These are phyloP conservation scores for Neckera pumila DNA, from an alignment of 225 moss, liverwort and hornwort genomes.

Conservation along the genomic window DNA sequence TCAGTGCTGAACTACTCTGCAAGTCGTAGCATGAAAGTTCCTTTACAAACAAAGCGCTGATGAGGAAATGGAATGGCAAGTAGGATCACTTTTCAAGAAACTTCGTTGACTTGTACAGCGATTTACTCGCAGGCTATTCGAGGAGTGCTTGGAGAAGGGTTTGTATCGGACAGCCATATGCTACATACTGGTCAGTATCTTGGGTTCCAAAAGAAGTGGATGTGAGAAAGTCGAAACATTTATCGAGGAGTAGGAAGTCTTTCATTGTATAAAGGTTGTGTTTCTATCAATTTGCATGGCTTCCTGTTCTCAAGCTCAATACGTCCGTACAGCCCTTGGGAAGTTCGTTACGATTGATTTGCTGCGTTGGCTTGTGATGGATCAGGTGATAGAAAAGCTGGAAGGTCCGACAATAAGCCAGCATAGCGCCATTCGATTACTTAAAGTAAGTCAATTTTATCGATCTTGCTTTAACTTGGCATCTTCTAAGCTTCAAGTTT, in stretches of 20 bases:
- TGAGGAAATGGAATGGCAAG: not conserved
- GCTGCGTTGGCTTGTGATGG: not conserved
- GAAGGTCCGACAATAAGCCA: conserved; percentile 91
- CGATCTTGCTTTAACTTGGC: not conserved
- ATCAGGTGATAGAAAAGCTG: conserved; percentile 91
- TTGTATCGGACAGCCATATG: conserved; percentile 92
- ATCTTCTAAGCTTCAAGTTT: not conserved
- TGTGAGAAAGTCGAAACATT: not conserved
- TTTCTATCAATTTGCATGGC: not conserved
- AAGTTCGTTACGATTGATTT: not conserved
- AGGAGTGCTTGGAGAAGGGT: conserved; percentile 89
- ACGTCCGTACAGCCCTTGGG: not conserved
- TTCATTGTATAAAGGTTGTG: not conserved
- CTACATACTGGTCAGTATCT: conserved; percentile 79
- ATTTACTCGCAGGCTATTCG: conserved; percentile 63
- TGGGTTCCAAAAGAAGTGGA: not conserved
- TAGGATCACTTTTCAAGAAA: not conserved
- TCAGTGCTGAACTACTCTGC: not conserved
- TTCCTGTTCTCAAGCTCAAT: not conserved
- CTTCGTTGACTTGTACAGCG: not conserved
- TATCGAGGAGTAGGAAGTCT: not conserved
- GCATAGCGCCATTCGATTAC: conserved; percentile 82
- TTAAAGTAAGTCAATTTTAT: conserved; percentile 40
- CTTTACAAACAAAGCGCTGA: not conserved
- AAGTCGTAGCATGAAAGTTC: not conserved